These are phyloP conservation scores for Ascochyta viciae-villosae DNA, from an alignment of 2,329 filamentous ascomycete genomes.

Conservation along the genomic window DNA sequence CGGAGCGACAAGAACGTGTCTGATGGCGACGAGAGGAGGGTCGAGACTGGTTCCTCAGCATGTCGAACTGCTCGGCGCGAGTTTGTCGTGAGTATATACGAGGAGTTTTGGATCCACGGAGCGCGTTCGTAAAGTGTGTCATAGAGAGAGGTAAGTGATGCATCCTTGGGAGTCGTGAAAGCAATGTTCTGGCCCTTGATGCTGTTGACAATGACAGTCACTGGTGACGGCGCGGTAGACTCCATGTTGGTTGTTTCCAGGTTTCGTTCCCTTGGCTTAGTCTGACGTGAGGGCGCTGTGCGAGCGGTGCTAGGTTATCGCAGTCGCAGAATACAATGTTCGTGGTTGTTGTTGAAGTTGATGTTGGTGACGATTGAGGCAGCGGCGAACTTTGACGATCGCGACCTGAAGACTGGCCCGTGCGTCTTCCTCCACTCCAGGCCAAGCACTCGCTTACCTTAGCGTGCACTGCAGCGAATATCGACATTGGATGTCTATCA, in stretches of 20 bases:
- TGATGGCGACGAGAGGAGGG: constrained; percentile 63
- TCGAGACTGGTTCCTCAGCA: constrained; percentile 64
- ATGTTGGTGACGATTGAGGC: background rate
- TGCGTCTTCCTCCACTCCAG: constrained; percentile 7
- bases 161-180: constrained; percentile 70
- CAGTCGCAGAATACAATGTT: background rate
- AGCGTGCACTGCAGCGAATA: constrained; percentile 22
- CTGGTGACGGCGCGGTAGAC: constrained; percentile 29
- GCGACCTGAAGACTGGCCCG: constrained; percentile 6
- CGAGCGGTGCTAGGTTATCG: background rate
- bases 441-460: constrained; percentile 20
- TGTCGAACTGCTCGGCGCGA: constrained; percentile 73
- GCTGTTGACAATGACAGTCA: constrained; percentile 76
- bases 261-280: too few species aligned
- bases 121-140: constrained; percentile 66
- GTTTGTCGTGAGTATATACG: constrained; percentile 81
- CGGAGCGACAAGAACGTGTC: constrained; percentile 83
- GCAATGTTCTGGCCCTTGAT: constrained; percentile 85
- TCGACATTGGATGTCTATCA: constrained; percentile 25
- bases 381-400: constrained; percentile 15
- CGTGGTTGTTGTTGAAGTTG: constrained; percentile 6
- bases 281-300: background rate
- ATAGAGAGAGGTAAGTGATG: constrained; percentile 78
- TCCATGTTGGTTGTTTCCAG: constrained; percentile 26
- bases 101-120: constrained; percentile 61